Base-by-base conservation (phyloP, 2,329 filamentous ascomycete genomes). In the Botrytis squamosa region DNA sequence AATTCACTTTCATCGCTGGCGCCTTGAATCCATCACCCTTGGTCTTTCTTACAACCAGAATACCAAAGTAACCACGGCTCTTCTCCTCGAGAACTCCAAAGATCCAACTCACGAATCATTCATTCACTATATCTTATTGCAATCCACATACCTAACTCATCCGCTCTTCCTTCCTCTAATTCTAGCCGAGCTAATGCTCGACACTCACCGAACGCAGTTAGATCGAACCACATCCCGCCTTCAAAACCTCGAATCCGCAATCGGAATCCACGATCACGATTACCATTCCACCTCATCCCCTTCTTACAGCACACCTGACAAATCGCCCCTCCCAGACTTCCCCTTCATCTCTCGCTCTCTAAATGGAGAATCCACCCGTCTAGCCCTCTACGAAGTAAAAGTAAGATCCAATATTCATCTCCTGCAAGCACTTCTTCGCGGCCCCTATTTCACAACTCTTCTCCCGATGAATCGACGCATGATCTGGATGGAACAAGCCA, bases 331-430 rank as follows among this genome's bases (percentile, higher is more conserved):
- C 20, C 68, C 68, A 20, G 38, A 46, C 25, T 46, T 63, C 42
- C 42, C 55, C 40, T 62, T 46, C 22, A 46, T 70, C 9, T 62
- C 52, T 18, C 40, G 68, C 55, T 62, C 52, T 42, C 68, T 70
- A n/a, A 62, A 36, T 2, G 68, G 68, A 8, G 68, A 70, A 42
- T 62, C 42, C 16, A 70, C 57, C 8, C 52, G 57, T n/a, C 29
- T 70, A 46, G 68, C 68, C 22, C 57, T 70, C 14, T 62, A 63
- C 46, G 68, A 70, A 36, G 42, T 60, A 25, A 62, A 70, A 20
- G 42, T 70, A 14, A 36, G 42, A 46, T 70, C 68, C 20, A 70
- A 60, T 36, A 60, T 63, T 12, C 68, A 70, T 25, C 42, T 70
- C 7, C 16, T 70, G 33, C 57, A 59, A 38, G 38, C 57, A 7